A percentile compares a stretch with the other conserved stretches of the same genome.
Conservation (phyloP, 768 basidiomycete species). For the Pleurotus citrinopileatus region DNA sequence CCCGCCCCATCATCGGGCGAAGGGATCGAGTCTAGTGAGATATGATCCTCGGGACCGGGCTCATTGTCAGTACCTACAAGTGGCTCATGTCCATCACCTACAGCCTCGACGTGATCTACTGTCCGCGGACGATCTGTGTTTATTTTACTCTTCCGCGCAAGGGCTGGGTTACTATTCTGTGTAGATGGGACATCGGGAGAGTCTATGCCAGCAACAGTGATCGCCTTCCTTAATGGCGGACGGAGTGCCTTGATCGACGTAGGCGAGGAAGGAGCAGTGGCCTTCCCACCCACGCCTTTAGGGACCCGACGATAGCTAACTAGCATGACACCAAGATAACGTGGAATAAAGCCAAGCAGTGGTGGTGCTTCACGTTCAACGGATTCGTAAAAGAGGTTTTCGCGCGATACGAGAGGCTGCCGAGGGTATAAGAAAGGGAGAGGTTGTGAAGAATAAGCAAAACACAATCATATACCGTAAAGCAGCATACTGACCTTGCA, state of each 20-base stretch:
- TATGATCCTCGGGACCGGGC: neutral
- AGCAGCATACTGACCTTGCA: slow-evolving; percentile 77
- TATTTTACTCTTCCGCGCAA: neutral
- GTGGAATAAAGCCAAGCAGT: slow-evolving; percentile 91
- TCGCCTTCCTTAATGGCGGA: slow-evolving; percentile 24
- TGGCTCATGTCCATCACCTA: neutral
- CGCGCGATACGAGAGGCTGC: slow-evolving; percentile 93
- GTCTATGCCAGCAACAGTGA: slow-evolving; percentile 20
- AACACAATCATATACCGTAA: slow-evolving; percentile 18
- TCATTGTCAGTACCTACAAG: slow-evolving; percentile 1
- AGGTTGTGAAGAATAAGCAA: slow-evolving; percentile 52
- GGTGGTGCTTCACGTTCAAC: slow-evolving; percentile 94
- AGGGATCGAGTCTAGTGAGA: slow-evolving; percentile 1
- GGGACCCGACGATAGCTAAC: slow-evolving; percentile 89
- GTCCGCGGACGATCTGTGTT: neutral
- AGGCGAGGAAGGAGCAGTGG: slow-evolving; percentile 20
- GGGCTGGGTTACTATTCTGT: neutral
- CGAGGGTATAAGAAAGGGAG: slow-evolving; percentile 34
- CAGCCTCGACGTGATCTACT: neutral
- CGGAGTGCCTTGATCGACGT: slow-evolving; percentile 19
- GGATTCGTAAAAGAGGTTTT: slow-evolving; percentile 97
- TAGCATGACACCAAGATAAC: slow-evolving; percentile 97
- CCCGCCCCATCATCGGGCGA: slow-evolving; percentile 23
- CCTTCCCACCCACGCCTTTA: slow-evolving; percentile 25
- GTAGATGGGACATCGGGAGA: neutral